These are phyloP conservation scores for Nyctanthes arbortristis DNA, from an alignment of 257 asterid species.

Conservation along the genomic window DNA sequence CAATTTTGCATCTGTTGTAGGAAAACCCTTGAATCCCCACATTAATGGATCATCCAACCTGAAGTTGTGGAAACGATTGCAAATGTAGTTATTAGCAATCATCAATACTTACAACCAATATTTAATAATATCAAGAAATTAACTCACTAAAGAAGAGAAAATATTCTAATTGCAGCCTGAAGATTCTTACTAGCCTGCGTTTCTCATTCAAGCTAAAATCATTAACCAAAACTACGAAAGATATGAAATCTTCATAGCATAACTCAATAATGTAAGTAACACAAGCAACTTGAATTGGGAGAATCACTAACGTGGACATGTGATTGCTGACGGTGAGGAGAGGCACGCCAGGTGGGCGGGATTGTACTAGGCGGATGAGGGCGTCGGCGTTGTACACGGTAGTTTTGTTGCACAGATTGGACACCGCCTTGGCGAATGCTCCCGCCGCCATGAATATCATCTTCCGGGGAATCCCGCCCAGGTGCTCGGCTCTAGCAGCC, in stretches of 20 bases:
- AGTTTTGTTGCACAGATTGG: slow-evolving; percentile 74
- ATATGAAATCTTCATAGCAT: neutral
- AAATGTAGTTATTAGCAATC: neutral
- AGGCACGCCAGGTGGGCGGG: slow-evolving; percentile 90
- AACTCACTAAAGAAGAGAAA: neutral
- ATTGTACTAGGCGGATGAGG: slow-evolving; percentile 74
- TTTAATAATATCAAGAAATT: neutral
- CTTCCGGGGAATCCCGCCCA: slow-evolving; percentile 88
- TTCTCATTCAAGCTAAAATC: slow-evolving; percentile 1
- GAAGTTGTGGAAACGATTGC: slow-evolving; percentile 23
- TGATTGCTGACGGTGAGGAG: slow-evolving; percentile 96
- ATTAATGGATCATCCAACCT: slow-evolving; percentile 95
- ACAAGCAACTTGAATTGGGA: slow-evolving; percentile 34
- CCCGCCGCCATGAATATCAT: slow-evolving; percentile 70
- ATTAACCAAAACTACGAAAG: neutral
- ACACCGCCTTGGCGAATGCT: slow-evolving; percentile 75
- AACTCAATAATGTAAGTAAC: neutral
- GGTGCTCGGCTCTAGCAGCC: slow-evolving; percentile 83
- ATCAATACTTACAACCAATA: neutral
- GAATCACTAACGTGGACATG: slow-evolving; percentile 93
- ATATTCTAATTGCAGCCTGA: neutral
- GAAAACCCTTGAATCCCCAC: slow-evolving; percentile 93
- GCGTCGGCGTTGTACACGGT: slow-evolving; percentile 74
- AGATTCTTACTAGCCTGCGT: neutral
- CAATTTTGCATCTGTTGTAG: slow-evolving; percentile 56